A percentile compares a stretch with the other conserved stretches of the same genome.
Evolutionary conservation across 306 rosid genomes (phyloP).

Genomic region (Vigna hirtella): DNA sequence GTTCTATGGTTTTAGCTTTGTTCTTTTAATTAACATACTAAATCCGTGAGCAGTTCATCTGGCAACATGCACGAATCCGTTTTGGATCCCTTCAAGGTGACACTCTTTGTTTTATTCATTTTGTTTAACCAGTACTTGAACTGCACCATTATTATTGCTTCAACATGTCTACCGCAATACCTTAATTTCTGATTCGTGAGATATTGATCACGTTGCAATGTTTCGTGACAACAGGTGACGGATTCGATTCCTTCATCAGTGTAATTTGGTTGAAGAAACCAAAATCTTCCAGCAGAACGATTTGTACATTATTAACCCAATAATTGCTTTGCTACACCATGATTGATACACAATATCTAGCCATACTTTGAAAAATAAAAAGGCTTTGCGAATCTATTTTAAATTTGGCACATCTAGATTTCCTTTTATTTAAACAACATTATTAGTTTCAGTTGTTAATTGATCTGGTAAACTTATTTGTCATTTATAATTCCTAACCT

Average conservation of each 20-base stretch:
- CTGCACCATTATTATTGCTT: conserved; percentile 13
- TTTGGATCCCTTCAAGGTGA: conserved; percentile 20
- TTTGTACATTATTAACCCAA: conserved; percentile 4
- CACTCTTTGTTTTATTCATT: conserved; percentile 2
- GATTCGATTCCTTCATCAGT: conserved; percentile 14
- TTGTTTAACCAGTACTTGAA: background rate
- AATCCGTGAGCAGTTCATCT: background rate
- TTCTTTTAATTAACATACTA: background rate
- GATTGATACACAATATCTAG: conserved; percentile 28
- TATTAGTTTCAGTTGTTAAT: background rate
- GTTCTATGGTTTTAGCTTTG: background rate
- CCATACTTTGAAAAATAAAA: background rate
- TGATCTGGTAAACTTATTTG: background rate
- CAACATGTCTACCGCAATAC: conserved; percentile 21
- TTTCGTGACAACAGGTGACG: background rate
- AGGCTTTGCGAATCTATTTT: conserved; percentile 6
- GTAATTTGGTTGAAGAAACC: background rate
- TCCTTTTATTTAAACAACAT: background rate
- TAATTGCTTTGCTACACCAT: conserved; percentile 14
- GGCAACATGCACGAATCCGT: background rate
- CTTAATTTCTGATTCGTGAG: conserved; percentile 20
- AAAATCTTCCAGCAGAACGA: background rate
- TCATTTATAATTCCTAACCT: background rate
- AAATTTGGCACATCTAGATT: background rate
- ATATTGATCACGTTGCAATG: conserved; percentile 26